These are phyloP conservation scores for Colletotrichum sp. DNA, from an alignment of 2,329 filamentous ascomycete species.

Conservation along the genomic window DNA sequence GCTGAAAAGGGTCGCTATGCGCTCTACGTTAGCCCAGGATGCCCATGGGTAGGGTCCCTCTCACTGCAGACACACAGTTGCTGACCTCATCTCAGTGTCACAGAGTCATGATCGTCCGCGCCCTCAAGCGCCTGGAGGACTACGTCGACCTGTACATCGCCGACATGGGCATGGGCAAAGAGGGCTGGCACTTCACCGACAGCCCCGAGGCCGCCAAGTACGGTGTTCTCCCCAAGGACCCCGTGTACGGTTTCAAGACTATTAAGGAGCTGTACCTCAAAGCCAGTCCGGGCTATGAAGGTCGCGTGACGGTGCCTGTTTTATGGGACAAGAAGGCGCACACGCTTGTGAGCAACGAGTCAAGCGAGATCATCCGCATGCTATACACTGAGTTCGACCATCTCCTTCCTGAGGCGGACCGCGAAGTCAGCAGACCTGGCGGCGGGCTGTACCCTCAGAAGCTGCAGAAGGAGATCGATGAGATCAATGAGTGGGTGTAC, in stretches of 20 bases:
- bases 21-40: conserved; percentile 64
- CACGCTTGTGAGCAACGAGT: conserved; percentile 83
- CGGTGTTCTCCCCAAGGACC: conserved; percentile 57
- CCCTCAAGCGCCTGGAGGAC: conserved; percentile 75
- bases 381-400: conserved; percentile 77
- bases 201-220: conserved; percentile 36
- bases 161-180: conserved; percentile 66
- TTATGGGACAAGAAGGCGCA: conserved; percentile 73
- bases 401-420: conserved; percentile 55
- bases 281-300: conserved; percentile 69
- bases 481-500: conserved; percentile 73
- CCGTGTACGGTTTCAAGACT: conserved; percentile 69
- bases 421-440: conserved; percentile 53
- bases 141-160: conserved; percentile 72
- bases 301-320: conserved; percentile 76
- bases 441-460: conserved; percentile 63
- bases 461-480: conserved; percentile 63
- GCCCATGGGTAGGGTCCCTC: no score
- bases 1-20: conserved; percentile 66
- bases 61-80: rapidly evolving
- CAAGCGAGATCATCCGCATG: conserved; percentile 84
- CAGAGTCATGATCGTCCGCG: conserved; percentile 73
- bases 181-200: conserved; percentile 59
- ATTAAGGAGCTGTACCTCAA: conserved; percentile 75
- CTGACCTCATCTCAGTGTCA: conserved; percentile 60